phyloP scores from a whole-genome alignment of 305 asterid species.

The Fraxinus sp. region DNA sequence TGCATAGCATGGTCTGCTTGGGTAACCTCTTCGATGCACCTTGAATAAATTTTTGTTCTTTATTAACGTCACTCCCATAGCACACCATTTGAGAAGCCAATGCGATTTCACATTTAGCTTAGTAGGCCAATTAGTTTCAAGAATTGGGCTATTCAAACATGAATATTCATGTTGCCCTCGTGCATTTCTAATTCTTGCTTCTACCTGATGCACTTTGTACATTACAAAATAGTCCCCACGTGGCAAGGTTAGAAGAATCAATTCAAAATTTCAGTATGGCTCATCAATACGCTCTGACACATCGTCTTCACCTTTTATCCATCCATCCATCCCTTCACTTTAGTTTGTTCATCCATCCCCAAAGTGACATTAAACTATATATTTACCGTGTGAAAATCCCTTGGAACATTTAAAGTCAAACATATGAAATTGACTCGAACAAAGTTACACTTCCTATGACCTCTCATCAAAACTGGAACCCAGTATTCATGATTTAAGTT shows the following conservation, averaged over 20 bases:
- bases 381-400: not conserved
- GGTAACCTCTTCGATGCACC: constrained; percentile 35
- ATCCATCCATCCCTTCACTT: not conserved
- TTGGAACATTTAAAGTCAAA: not conserved
- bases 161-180: not conserved
- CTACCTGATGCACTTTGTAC: not conserved
- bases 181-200: not conserved
- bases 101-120: not conserved
- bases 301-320: not conserved
- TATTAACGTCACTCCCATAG: not conserved
- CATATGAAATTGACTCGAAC: not conserved
- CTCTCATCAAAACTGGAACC: not conserved
- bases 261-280: not conserved
- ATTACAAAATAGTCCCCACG: not conserved
- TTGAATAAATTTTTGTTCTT: not conserved
- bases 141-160: not conserved
- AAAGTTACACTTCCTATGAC: not conserved
- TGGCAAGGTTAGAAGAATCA: not conserved
- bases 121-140: not conserved
- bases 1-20: constrained; percentile 64
- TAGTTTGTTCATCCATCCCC: not conserved
- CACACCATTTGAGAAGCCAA: not conserved
- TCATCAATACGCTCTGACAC: not conserved
- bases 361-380: not conserved
- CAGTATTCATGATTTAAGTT: not conserved